Base-by-base conservation (phyloP, 2,329 filamentous ascomycete genomes). In the Cladosporium velox region DNA sequence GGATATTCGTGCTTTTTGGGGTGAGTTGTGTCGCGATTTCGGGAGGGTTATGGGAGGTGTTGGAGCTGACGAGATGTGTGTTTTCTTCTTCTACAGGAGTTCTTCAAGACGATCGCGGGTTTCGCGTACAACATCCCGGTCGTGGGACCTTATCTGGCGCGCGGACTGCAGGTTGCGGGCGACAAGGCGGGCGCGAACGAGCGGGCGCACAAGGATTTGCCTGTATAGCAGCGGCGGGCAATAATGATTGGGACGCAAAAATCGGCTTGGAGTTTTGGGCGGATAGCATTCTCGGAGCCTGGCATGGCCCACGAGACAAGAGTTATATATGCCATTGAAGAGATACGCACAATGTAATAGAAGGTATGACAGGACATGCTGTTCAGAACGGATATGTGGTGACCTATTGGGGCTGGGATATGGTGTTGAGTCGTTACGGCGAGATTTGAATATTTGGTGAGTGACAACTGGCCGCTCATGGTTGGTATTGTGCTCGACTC, bases 1-100 rank as follows among this genome's bases (percentile, higher is more conserved):
- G 95, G 34, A 94, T 99, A 71, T 86, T 96, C 71, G 87, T 97
- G 61, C 82, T 99, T 41, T 99, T 99, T 80, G 95, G 95, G 41
- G 79, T 71, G 59, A 61, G 68, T 69, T 3, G n/a, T n/a, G n/a
- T n/a, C n/a, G n/a, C n/a, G n/a, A n/a, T n/a, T n/a, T n/a, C n/a
- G n/a, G n/a, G n/a, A n/a, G n/a, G n/a, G n/a, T n/a, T n/a, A n/a
- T n/a, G n/a, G n/a, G n/a, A n/a, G n/a, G n/a, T n/a, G n/a, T n/a
- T n/a, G n/a, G n/a, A n/a, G n/a, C n/a, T n/a, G n/a, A n/a, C n/a
- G n/a, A n/a, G n/a, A n/a, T n/a, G n/a, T n/a, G n/a, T n/a, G n/a
- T n/a, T n/a, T n/a, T n/a, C n/a, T n/a, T n/a, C n/a, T n/a, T 34
- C 32, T 8, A 11, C 51, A 64, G 60, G 58, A 57, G 66, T 62